Evolutionary conservation across 176 grass and related monocot species (phyloP).

Genomic region (Dendrocalamus sinicus): DNA sequence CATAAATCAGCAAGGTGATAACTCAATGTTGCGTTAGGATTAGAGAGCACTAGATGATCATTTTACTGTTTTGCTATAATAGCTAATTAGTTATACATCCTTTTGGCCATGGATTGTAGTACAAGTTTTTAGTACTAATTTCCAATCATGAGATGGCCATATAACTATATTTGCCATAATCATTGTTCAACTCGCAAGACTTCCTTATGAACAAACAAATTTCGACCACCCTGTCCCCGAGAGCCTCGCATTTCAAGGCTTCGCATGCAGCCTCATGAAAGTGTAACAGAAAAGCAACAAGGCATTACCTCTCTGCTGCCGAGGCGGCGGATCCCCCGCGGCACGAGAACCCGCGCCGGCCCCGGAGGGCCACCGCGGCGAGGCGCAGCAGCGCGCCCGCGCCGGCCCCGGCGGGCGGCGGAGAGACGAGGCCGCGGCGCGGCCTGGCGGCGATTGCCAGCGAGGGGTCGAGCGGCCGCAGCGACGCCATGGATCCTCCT

Average conservation of each 20-base stretch:
- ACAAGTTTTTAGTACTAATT: background rate
- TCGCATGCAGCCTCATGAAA: background rate
- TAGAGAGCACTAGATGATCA: background rate
- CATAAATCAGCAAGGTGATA: background rate
- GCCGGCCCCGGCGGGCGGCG: background rate
- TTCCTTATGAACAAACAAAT: background rate
- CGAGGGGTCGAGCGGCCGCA: constrained; percentile 52
- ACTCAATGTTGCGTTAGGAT: background rate
- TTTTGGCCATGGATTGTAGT: background rate
- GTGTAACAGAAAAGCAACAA: background rate
- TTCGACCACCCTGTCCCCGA: background rate
- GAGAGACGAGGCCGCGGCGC: background rate
- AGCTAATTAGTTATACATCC: background rate
- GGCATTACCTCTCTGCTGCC: constrained; percentile 48
- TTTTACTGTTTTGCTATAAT: background rate
- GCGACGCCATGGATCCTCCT: constrained; percentile 45
- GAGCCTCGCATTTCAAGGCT: background rate
- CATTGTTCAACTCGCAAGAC: background rate
- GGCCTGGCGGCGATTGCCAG: constrained; percentile 8
- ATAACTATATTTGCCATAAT: background rate
- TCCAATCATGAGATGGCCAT: background rate
- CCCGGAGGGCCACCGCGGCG: background rate
- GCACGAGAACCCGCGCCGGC: constrained; percentile 39
- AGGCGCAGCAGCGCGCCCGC: background rate
- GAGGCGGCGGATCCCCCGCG: constrained; percentile 41